These are phyloP conservation scores for Naganishia vishniacii DNA, from an alignment of 768 basidiomycete species.

Conservation along the genomic window DNA sequence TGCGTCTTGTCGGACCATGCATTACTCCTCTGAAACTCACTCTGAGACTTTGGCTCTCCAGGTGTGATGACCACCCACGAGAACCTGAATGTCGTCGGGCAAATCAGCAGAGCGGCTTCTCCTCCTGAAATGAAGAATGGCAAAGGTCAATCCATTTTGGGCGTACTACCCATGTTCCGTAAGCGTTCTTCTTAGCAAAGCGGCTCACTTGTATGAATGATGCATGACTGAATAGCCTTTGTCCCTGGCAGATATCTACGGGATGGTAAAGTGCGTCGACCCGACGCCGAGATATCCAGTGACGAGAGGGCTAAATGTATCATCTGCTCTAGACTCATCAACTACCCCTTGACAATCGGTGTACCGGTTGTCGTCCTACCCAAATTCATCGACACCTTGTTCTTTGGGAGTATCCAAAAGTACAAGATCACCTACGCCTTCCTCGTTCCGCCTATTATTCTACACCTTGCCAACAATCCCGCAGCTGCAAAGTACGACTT, in stretches of 20 bases:
- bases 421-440: conserved; percentile 58
- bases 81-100: conserved; percentile 53
- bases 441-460: conserved; percentile 66
- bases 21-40: no score
- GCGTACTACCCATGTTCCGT: conserved; percentile 58
- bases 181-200: neutral
- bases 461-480: conserved; percentile 65
- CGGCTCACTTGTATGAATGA: no score
- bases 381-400: conserved; percentile 66
- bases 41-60: neutral
- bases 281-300: no score
- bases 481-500: conserved; percentile 63
- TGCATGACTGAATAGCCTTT: neutral
- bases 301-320: conserved; percentile 25
- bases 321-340: conserved; percentile 29
- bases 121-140: conserved; percentile 31
- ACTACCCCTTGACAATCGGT: conserved; percentile 41
- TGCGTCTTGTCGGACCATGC: neutral
- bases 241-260: conserved; percentile 17
- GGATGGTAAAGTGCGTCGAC: conserved; percentile 25
- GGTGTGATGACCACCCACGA: conserved; percentile 51
- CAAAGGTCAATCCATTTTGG: conserved; percentile 56
- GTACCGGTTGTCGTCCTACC: conserved; percentile 51
- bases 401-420: conserved; percentile 62
- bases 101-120: conserved; percentile 11